phyloP scores from a whole-genome alignment of 768 basidiomycete genomes.

The Tricholoma terreum region DNA sequence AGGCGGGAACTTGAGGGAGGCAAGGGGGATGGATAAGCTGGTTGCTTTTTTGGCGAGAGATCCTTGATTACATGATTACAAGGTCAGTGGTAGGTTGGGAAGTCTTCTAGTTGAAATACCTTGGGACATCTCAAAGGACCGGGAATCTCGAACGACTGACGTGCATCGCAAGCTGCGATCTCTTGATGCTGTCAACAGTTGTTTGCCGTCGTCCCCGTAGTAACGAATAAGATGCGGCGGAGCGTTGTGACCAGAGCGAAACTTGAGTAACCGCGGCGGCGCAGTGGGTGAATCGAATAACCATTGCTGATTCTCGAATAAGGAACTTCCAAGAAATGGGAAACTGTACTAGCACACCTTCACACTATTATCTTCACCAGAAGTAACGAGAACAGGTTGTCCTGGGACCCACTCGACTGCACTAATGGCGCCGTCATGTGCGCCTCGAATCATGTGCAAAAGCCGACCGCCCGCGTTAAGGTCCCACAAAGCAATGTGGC shows the following conservation, averaged over 20 bases:
- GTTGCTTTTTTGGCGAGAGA: slow-evolving; percentile 82
- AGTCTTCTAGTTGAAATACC: slow-evolving; percentile 40
- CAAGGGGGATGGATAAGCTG: slow-evolving; percentile 70
- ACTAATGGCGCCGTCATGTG: slow-evolving; percentile 84
- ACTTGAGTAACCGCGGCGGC: slow-evolving; percentile 85
- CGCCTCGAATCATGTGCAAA: slow-evolving; percentile 81
- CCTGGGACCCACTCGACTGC: slow-evolving; percentile 90
- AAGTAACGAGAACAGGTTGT: slow-evolving; percentile 86
- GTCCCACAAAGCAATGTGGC: slow-evolving; percentile 94
- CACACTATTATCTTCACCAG: slow-evolving; percentile 91
- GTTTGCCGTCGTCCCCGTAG: slow-evolving; percentile 97
- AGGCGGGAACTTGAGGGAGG: slow-evolving; percentile 81
- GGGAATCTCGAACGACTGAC: slow-evolving; percentile 90
- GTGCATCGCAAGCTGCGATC: slow-evolving; percentile 90
- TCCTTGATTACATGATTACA: slow-evolving; percentile 41
- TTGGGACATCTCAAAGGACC: slow-evolving; percentile 94
- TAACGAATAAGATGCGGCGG: slow-evolving; percentile 92
- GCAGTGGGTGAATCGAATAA: slow-evolving; percentile 88
- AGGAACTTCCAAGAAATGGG: background rate
- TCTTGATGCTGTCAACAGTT: slow-evolving; percentile 81
- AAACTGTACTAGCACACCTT: slow-evolving; percentile 53
- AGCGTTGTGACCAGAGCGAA: slow-evolving; percentile 85
- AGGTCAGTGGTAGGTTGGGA: background rate
- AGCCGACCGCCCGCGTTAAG: slow-evolving; percentile 78
- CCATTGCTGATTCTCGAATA: slow-evolving; percentile 75